These are phyloP conservation scores for Sphenostylis stenocarpa DNA, from an alignment of 306 rosid species.

Conservation along the genomic window DNA sequence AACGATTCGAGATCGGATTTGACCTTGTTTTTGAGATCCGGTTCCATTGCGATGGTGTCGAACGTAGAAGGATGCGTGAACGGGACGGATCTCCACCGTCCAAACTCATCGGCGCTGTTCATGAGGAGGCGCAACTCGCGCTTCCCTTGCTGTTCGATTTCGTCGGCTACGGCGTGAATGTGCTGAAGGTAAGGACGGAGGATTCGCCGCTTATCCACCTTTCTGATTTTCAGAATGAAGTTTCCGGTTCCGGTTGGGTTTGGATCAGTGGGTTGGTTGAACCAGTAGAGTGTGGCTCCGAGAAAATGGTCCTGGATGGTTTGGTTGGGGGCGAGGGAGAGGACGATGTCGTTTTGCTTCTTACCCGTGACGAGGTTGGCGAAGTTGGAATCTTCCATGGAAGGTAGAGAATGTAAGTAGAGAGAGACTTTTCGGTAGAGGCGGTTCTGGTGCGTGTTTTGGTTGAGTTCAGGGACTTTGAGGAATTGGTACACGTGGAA, in stretches of 20 bases:
- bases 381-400: conserved; percentile 67
- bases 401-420: conserved; percentile 62
- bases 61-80: conserved; percentile 80
- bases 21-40: conserved; percentile 61
- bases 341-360: conserved; percentile 61
- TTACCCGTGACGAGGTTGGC: conserved; percentile 61
- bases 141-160: conserved; percentile 48
- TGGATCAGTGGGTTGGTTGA: conserved; percentile 11
- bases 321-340: conserved; percentile 56
- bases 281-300: conserved; percentile 67
- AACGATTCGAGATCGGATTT: conserved; percentile 80
- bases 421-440: conserved; percentile 54
- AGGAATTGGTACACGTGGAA: conserved; percentile 73
- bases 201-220: conserved; percentile 65
- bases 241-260: neutral
- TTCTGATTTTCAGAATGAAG: conserved; percentile 58
- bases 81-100: conserved; percentile 63
- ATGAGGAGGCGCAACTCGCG: conserved; percentile 57
- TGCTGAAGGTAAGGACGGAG: conserved; percentile 78
- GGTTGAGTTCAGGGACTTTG: conserved; percentile 69
- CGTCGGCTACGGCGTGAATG: conserved; percentile 70
- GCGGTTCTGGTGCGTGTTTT: conserved; percentile 54
- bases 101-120: conserved; percentile 22
- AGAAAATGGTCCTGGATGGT: conserved; percentile 60
- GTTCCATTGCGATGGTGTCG: conserved; percentile 76